Evolutionary conservation across 371 early-diverging fungal genomes (phyloP), one percentile per base, ranked within the genome.

Genomic region (Quaeritorhiza haematococci): DNA sequence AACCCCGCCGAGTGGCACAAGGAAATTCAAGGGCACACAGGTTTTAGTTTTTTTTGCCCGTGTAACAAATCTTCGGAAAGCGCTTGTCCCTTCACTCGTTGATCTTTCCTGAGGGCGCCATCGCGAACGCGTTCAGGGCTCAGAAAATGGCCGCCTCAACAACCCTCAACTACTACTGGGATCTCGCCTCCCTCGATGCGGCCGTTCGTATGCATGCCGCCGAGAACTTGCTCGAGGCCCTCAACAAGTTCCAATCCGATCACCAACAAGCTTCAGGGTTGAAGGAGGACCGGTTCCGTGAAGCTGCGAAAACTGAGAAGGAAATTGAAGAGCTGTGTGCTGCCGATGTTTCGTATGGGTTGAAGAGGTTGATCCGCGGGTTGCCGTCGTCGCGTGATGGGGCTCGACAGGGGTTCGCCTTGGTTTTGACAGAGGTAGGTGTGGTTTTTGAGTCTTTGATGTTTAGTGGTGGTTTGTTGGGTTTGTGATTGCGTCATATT

Each of bases 341-440:
- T 2, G 79, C 84, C 29, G 94, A 93, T 59, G 89, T 94, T 10
- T 68, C 86, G 6, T 96, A 96, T 64, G 90, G 88, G 3, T 67
- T 94, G n/a, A 85, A 85, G 63, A 86, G 97, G 62, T 79, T 96
- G 46, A 66, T 94, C 49, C 75, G 89, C 53, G 97, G 97, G 64
- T 75, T 96, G 52, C 80, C 91, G 26, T 89, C 89, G 54, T 84
- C 90, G 7, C 81, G 94, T 54, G 87, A 90, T 58, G 93, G 87
- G 33, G 94, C 97, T 21, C 79, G 97, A 54, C 94, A 94, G 63
- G 97, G 97, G 15, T 96, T 93, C 68, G 83, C 93, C 4, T 73
- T 94, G 30, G 92, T 92, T n/a, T 77, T 96, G 53, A 88, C 93
- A 3, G 95, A 95, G 63, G 59, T 78, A 56, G 28, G 54, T 45